phyloP scores from a whole-genome alignment of 441 rosid genomes.

The Geranium incanum region DNA sequence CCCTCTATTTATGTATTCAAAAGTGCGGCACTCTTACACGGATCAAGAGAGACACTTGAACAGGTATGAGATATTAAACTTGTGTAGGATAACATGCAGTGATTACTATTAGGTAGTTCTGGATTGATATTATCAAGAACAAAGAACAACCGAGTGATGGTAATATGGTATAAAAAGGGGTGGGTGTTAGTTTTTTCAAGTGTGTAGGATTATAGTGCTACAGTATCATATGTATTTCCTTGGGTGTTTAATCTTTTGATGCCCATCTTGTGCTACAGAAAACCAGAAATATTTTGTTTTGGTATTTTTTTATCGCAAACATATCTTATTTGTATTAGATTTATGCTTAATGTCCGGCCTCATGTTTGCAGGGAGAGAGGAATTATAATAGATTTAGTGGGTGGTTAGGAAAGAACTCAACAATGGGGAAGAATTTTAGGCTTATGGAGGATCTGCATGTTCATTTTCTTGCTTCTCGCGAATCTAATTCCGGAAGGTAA shows the following conservation, averaged over 20 bases:
- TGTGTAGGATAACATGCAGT: background rate
- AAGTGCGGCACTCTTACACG: constrained; percentile 86
- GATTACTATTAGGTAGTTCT: background rate
- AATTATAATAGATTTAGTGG: constrained; percentile 94
- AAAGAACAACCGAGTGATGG: background rate
- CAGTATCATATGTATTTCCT: background rate
- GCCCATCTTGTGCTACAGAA: background rate
- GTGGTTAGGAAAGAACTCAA: constrained; percentile 95
- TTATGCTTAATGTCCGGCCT: constrained; percentile 11
- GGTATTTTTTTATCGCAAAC: background rate
- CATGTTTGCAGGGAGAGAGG: constrained; percentile 70
- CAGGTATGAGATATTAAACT: constrained; percentile 34
- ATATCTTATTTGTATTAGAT: constrained; percentile 5
- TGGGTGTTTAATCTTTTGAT: background rate
- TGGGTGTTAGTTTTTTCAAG: no score
- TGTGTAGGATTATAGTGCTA: no score
- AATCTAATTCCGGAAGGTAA: constrained; percentile 75
- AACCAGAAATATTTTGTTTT: background rate
- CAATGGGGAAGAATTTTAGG: constrained; percentile 75
- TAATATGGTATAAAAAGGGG: background rate
- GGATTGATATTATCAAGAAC: background rate
- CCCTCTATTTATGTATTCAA: constrained; percentile 21
- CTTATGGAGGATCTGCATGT: constrained; percentile 89
- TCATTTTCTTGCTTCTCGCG: constrained; percentile 92
- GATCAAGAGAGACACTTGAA: constrained; percentile 75